Evolutionary conservation across 768 basidiomycete genomes (phyloP).

Genomic region (Kwoniella dejecticola): DNA sequence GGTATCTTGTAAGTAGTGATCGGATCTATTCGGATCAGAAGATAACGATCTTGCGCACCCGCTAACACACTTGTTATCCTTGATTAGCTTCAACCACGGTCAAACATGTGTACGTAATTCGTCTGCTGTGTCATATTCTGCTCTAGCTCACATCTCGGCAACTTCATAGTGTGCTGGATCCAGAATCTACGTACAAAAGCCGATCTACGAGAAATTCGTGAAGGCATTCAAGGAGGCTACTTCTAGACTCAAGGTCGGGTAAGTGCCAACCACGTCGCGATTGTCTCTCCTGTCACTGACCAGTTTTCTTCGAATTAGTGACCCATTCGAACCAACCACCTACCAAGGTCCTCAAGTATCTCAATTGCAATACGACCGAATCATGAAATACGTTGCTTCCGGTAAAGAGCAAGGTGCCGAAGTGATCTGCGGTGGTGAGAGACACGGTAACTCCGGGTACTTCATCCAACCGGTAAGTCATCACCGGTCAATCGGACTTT

Average conservation of each 20-base stretch:
- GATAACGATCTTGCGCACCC: not conserved
- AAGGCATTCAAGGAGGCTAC: constrained; percentile 60
- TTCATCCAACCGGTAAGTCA: constrained; percentile 64
- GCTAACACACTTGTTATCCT: not conserved
- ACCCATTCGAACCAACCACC: constrained; percentile 74
- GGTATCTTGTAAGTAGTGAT: constrained; percentile 66
- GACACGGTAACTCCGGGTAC: constrained; percentile 74
- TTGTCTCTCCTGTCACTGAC: no score
- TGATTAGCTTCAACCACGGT: constrained; percentile 40
- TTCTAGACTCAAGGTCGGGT: constrained; percentile 69
- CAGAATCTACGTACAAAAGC: constrained; percentile 49
- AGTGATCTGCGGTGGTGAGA: constrained; percentile 66
- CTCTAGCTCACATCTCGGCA: constrained; percentile 14
- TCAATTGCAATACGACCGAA: constrained; percentile 56
- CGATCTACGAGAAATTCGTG: constrained; percentile 51
- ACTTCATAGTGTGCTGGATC: constrained; percentile 50
- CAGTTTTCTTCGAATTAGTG: constrained; percentile 35
- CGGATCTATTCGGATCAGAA: not conserved
- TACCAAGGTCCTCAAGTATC: constrained; percentile 81
- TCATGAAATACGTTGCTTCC: constrained; percentile 77
- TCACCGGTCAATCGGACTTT: not conserved
- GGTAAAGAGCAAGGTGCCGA: constrained; percentile 72
- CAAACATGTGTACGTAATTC: constrained; percentile 37
- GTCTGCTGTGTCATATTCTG: not conserved
- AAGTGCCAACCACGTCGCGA: constrained; percentile 9